phyloP scores from a whole-genome alignment of 345 rosid species.

The Theobroma cacao region DNA sequence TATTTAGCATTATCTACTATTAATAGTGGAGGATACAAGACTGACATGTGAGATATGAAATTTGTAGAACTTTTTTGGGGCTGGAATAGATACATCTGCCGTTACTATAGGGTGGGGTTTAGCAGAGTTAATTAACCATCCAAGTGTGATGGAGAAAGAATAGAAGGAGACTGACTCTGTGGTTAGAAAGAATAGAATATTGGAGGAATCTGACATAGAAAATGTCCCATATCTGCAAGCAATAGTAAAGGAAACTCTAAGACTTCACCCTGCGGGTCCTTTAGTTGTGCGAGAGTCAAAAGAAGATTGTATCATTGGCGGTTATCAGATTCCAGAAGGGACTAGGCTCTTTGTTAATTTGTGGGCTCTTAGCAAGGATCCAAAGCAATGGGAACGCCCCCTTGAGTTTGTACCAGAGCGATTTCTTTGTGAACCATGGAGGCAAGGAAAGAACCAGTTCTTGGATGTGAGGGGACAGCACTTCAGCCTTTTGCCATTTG shows the following conservation, averaged over 20 bases:
- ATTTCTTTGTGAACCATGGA: conserved; percentile 39
- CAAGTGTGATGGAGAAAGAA: conserved; percentile 53
- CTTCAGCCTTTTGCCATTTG: conserved; percentile 43
- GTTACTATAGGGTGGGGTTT: conserved; percentile 67
- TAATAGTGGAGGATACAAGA: not conserved
- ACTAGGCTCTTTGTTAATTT: conserved; percentile 52
- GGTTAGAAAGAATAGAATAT: conserved; percentile 49
- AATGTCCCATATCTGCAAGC: conserved; percentile 65
- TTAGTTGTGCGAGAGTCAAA: conserved; percentile 44
- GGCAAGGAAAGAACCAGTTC: conserved; percentile 20
- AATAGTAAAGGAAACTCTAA: conserved; percentile 54
- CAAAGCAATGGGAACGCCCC: conserved; percentile 51
- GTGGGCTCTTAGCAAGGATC: conserved; percentile 55
- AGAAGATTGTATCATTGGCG: conserved; percentile 40
- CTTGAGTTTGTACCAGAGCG: conserved; percentile 61
- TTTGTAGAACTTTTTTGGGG: conserved; percentile 47
- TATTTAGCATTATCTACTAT: not conserved
- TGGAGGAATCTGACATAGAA: conserved; percentile 53
- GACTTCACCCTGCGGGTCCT: conserved; percentile 73
- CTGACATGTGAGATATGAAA: not conserved
- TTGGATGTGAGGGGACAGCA: conserved; percentile 46
- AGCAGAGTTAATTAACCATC: conserved; percentile 69
- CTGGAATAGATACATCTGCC: conserved; percentile 55
- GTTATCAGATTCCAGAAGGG: conserved; percentile 44
- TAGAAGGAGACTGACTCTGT: conserved; percentile 49